Base-by-base conservation (phyloP, 768 basidiomycete genomes). In the Tricholomella constricta region DNA sequence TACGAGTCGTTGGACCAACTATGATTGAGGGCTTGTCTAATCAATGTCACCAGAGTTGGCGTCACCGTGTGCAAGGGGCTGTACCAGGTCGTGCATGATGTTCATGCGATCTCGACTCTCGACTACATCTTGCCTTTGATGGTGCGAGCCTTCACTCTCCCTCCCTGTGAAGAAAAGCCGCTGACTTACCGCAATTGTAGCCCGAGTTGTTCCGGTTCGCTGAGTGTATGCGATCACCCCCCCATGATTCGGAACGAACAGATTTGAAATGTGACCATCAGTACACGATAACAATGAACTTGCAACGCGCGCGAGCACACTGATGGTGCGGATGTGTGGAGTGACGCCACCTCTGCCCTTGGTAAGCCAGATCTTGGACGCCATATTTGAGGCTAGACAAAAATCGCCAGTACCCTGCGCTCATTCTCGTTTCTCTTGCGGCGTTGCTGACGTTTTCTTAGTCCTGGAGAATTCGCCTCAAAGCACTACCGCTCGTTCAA, bases 381-480 rank as follows among this genome's bases (percentile, higher is more conserved):
- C 79, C 2, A 85, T 94, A 34, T 90, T 94, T 62, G 79, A 79
- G 2, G 85, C 91, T 10, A 89, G 95, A 57, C 82, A 83, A 62
- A 79, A 75, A 6, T 91, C 91, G 23, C 79, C 87, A n/a, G n/a
- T n/a, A n/a, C n/a, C n/a, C n/a, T n/a, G n/a, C n/a, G n/a, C n/a
- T n/a, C n/a, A n/a, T n/a, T n/a, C n/a, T n/a, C n/a, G n/a, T n/a
- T n/a, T n/a, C n/a, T n/a, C n/a, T n/a, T n/a, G n/a, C n/a, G n/a
- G n/a, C n/a, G n/a, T n/a, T n/a, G n/a, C n/a, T n/a, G n/a, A n/a
- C n/a, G n/a, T n/a, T n/a, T n/a, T n/a, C n/a, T n/a, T n/a, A n/a
- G 88, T 94, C 91, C 1, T 97, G 93, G 92, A 80, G 84, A 62
- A 88, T 94, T 15, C 84, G 93, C 23, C 73, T 94, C 51, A 92